phyloP scores from a whole-genome alignment of 306 rosid species.

The Ammopiptanthus mongolicus region DNA sequence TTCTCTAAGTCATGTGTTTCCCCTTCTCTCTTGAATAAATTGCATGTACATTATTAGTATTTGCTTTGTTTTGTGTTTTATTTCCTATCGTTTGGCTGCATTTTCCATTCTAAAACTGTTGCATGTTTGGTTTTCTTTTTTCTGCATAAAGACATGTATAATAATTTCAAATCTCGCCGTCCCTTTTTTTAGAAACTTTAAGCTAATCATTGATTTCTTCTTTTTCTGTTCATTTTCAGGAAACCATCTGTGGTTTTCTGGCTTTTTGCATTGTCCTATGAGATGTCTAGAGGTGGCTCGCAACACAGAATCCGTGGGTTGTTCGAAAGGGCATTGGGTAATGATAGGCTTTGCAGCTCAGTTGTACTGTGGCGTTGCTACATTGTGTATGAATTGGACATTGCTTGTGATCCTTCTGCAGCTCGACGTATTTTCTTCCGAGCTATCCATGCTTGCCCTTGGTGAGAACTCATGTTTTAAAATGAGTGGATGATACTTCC shows the following conservation, averaged over 20 bases:
- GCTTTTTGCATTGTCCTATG: slow-evolving; percentile 76
- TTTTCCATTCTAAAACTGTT: neutral
- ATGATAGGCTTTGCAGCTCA: slow-evolving; percentile 51
- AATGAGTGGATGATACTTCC: neutral
- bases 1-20: neutral
- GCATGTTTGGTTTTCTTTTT: neutral
- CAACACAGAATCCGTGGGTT: slow-evolving; percentile 77
- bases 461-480: slow-evolving; percentile 46
- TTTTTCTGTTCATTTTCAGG: slow-evolving; percentile 41
- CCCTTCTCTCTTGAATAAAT: neutral
- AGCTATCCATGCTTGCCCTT: slow-evolving; percentile 95
- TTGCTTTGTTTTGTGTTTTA: neutral
- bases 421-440: slow-evolving; percentile 87
- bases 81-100: neutral
- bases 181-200: neutral
- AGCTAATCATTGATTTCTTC: slow-evolving; percentile 20
- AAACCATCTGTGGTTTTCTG: slow-evolving; percentile 76
- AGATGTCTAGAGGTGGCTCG: slow-evolving; percentile 69
- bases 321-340: slow-evolving; percentile 77
- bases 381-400: slow-evolving; percentile 58
- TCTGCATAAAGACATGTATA: neutral
- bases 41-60: neutral
- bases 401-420: slow-evolving; percentile 54
- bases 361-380: slow-evolving; percentile 89
- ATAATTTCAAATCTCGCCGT: neutral